These are phyloP conservation scores for Bocquillonia castaneifolia DNA, from an alignment of 441 rosid species.

Conservation along the genomic window DNA sequence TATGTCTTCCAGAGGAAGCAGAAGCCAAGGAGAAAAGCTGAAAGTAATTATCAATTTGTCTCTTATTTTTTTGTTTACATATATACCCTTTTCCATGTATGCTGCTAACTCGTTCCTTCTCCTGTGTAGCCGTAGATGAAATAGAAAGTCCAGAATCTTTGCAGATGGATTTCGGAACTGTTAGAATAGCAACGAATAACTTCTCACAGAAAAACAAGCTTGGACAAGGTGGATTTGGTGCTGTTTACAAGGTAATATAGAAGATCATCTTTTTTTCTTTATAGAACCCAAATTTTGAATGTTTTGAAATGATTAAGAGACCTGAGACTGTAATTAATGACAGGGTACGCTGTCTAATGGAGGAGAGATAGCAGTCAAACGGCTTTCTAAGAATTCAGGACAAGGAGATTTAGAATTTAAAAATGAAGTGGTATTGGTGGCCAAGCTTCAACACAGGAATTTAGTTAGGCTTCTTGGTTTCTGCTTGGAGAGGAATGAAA, in stretches of 20 bases:
- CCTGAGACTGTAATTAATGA: not conserved
- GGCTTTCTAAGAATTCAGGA: conserved; percentile 9
- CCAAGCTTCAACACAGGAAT: conserved; percentile 29
- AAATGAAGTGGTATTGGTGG: conserved; percentile 22
- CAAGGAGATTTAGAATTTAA: conserved; percentile 22
- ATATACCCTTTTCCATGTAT: not conserved
- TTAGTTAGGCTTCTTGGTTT: conserved; percentile 20
- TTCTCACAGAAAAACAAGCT: conserved; percentile 23
- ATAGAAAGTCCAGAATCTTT: conserved; percentile 13
- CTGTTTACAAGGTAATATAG: conserved; percentile 21
- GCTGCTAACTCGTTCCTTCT: not conserved
- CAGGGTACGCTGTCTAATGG: conserved; percentile 22
- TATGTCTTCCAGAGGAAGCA: not conserved
- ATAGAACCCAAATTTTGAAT: not conserved
- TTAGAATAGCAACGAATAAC: conserved; percentile 18
- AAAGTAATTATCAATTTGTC: not conserved
- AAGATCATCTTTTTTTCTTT: too few species aligned
- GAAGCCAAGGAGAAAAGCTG: not conserved
- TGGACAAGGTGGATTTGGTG: conserved; percentile 26
- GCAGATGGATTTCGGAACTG: conserved; percentile 13
- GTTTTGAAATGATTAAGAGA: not conserved
- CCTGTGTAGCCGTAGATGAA: conserved; percentile 15
- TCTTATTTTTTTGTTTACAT: not conserved
- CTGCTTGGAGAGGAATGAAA: conserved; percentile 12
- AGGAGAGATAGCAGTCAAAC: conserved; percentile 16